Evolutionary conservation across 1,284 basidiomycete species (phyloP).

Genomic region (Farysia itapuensis): DNA sequence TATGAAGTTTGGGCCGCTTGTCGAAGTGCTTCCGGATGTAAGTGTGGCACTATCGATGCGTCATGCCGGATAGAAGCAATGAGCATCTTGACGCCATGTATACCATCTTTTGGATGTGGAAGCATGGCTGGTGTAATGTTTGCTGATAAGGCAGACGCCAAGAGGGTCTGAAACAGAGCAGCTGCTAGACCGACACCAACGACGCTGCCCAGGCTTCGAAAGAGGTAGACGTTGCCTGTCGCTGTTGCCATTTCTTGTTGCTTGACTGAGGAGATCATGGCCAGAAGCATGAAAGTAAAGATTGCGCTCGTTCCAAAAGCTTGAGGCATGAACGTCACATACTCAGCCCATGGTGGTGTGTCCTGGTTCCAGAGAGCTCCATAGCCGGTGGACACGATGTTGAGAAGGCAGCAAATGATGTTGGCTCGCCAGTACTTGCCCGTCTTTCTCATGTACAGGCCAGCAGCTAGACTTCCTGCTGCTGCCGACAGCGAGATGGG

Average conservation of each 20-base stretch:
- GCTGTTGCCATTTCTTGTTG: conserved; percentile 69
- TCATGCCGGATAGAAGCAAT: conserved; percentile 75
- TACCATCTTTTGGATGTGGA: conserved; percentile 58
- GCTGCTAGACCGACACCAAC: conserved; percentile 76
- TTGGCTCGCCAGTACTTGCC: conserved; percentile 77
- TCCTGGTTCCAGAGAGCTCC: conserved; percentile 60
- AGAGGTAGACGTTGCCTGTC: conserved; percentile 77
- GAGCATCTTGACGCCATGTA: conserved; percentile 62
- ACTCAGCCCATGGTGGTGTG: conserved; percentile 71
- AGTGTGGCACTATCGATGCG: conserved; percentile 73
- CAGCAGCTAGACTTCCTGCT: conserved; percentile 74
- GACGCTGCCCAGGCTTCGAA: conserved; percentile 74
- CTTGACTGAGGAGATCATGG: conserved; percentile 40
- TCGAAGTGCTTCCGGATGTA: conserved; percentile 67
- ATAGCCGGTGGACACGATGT: conserved; percentile 15
- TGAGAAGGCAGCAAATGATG: conserved; percentile 64
- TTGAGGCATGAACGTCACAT: conserved; percentile 65
- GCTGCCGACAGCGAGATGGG: conserved; percentile 77
- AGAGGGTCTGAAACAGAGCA: conserved; percentile 73
- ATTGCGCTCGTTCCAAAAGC: conserved; percentile 67
- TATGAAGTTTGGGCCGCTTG: conserved; percentile 79
- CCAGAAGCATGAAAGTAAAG: conserved; percentile 76
- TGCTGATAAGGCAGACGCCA: conserved; percentile 68
- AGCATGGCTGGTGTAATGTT: conserved; percentile 67
- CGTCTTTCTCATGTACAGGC: conserved; percentile 77